Conservation (phyloP, 2,329 filamentous ascomycete genomes). For the Aspergillus fumigatus region DNA sequence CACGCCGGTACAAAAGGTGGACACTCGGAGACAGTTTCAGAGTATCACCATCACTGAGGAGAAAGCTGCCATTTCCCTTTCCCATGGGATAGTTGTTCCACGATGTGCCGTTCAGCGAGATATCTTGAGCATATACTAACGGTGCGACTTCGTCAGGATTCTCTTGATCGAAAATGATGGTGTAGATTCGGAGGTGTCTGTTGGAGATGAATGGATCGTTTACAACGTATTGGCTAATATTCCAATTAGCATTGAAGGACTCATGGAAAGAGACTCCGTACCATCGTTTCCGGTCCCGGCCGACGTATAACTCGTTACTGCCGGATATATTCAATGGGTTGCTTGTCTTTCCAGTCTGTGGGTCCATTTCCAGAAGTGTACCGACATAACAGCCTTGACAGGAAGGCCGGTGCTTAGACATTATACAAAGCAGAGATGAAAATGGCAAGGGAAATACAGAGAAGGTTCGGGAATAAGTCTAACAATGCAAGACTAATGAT, state of each 20-base stretch:
- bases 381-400: slow-evolving; percentile 14
- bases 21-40: slow-evolving; percentile 23
- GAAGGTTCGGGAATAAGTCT: background rate
- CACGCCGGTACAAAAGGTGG: slow-evolving; percentile 18
- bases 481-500: background rate
- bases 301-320: slow-evolving; percentile 32
- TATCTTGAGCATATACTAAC: slow-evolving; percentile 42
- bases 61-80: slow-evolving; percentile 28
- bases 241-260: slow-evolving; percentile 6
- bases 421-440: background rate
- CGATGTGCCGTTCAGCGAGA: slow-evolving; percentile 38
- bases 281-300: slow-evolving; percentile 33
- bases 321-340: slow-evolving; percentile 23
- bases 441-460: background rate
- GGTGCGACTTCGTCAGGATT: slow-evolving; percentile 33
- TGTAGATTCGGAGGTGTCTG: slow-evolving; percentile 41
- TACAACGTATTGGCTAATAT: slow-evolving; percentile 31
- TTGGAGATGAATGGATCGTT: slow-evolving; percentile 36
- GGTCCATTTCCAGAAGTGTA: slow-evolving; percentile 19
- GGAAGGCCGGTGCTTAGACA: slow-evolving; percentile 1
- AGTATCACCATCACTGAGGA: slow-evolving; percentile 38
- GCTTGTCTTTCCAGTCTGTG: slow-evolving; percentile 8
- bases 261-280: slow-evolving; percentile 6
- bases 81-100: slow-evolving; percentile 38
- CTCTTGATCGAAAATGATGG: slow-evolving; percentile 38